Base-by-base conservation (phyloP, 352 stramenopile species). In the Globisporangium sylvaticum region DNA sequence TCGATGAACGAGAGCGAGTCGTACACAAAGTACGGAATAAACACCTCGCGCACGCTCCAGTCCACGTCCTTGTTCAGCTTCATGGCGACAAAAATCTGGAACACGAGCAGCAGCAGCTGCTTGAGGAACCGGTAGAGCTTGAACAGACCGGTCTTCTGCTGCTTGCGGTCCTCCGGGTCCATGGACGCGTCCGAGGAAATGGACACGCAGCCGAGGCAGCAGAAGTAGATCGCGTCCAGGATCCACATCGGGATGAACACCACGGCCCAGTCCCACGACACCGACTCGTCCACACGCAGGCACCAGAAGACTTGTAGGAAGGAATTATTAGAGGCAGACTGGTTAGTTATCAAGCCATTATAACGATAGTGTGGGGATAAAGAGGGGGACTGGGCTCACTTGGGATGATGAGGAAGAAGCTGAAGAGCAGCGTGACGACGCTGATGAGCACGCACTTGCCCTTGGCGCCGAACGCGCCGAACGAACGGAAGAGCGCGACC, bases 91-190 rank as follows among this genome's bases (percentile, higher is more conserved):
- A 95, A 92, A 75, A 95, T 74, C 69, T 95, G 87, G 31, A 93
- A 72, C 59, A 87, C 78, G 58, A 95, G 70, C 54, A 94, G 74
- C 37, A 92, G 66, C 46, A 92, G 73, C 61, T 78, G 78, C 75
- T 94, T 95, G 68, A 92, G 75, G 65, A 95, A 90, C 70, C 83
- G 77, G 70, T 90, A 92, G n/a, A 92, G 63, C 73, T 90, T 91
- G 78, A 76, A 83, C 0, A 95, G 69, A 31, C 54, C 55, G 14
- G 83, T 72, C 12, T 76, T 85, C 48, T 83, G 55, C 15, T 77
- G 61, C 32, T 81, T 65, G 57, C 83, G 79, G 31, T 90, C 78
- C 53, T 94, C 87, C 15, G 82, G 80, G 58, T 92, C 78, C 74
- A 82, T 73, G 32, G 62, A 65, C 1, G 71, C 54, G 71, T 83